Evolutionary conservation across 2,329 filamentous ascomycete genomes (phyloP).

Genomic region (Pseudocercospora fijiensis): DNA sequence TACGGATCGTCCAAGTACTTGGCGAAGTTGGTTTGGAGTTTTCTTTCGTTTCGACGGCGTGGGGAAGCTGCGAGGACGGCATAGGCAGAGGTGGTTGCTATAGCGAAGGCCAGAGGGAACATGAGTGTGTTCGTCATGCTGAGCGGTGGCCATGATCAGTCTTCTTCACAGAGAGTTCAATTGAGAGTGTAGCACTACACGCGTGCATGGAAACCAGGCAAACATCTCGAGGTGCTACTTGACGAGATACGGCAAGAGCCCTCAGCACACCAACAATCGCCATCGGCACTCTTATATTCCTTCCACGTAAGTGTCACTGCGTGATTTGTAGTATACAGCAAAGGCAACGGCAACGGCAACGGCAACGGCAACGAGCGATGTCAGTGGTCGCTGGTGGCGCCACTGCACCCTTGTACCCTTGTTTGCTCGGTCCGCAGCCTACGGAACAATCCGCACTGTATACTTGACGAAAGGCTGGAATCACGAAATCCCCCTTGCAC

Average conservation of each 20-base stretch:
- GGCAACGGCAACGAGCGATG: too few relatives aligned
- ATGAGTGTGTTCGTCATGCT: neutral
- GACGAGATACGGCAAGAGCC: too few relatives aligned
- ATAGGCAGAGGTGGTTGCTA: neutral
- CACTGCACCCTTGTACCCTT: neutral
- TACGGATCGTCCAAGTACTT: neutral
- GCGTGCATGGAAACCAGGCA: too few relatives aligned
- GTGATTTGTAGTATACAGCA: too few relatives aligned
- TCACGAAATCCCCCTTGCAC: too few relatives aligned
- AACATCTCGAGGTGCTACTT: too few relatives aligned
- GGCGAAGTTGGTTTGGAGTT: neutral
- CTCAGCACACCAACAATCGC: too few relatives aligned
- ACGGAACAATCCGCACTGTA: too few relatives aligned
- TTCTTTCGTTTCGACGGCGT: neutral
- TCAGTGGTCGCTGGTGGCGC: neutral
- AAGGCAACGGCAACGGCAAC: neutral
- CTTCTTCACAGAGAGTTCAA: neutral
- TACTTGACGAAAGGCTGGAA: too few relatives aligned
- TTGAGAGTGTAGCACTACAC: too few relatives aligned
- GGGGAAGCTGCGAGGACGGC: neutral
- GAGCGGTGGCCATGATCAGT: neutral
- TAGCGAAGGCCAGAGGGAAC: neutral
- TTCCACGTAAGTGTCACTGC: too few relatives aligned
- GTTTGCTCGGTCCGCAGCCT: too few relatives aligned
- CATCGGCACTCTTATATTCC: neutral